Percentiles rank a stretch among this genome's conserved stretches.
phyloP scores from a whole-genome alignment of 1,284 basidiomycete species.

The Porodaedalea pini region DNA sequence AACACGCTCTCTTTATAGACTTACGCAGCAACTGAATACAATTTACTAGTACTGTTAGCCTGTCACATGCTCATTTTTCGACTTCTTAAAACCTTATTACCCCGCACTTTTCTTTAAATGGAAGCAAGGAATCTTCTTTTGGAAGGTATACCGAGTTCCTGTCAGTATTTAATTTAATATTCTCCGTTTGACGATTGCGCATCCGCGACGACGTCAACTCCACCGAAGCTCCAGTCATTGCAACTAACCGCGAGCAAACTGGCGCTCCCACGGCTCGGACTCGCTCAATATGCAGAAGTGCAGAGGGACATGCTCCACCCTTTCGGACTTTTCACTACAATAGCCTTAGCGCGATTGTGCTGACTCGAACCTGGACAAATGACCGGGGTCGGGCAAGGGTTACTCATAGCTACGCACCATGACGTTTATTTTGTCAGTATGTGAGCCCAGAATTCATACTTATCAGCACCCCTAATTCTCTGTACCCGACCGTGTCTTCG shows the following conservation, averaged over 20 bases:
- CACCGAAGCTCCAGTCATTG: neutral
- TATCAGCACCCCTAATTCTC: too few species aligned
- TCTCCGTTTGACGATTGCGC: neutral
- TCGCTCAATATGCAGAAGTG: neutral
- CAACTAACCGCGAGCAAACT: neutral
- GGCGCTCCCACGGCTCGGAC: neutral
- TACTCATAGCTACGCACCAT: too few species aligned
- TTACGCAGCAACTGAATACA: neutral
- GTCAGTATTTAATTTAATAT: neutral
- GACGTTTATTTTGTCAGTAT: too few species aligned
- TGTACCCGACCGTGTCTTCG: too few species aligned
- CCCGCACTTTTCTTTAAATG: constrained; percentile 12
- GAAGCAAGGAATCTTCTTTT: neutral
- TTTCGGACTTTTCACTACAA: too few species aligned
- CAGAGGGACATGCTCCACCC: too few species aligned
- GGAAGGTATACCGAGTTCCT: neutral
- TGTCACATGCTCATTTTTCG: constrained; percentile 5
- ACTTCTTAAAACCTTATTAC: constrained; percentile 7
- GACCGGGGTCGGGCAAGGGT: too few species aligned
- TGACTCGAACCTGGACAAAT: too few species aligned
- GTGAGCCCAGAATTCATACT: too few species aligned
- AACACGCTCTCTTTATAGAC: neutral
- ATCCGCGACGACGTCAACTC: neutral
- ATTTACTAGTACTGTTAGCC: neutral
- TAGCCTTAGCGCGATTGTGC: too few species aligned